Evolutionary conservation across 2,329 filamentous ascomycete species (phyloP), one percentile per base, ranked within the genome.

Genomic region (Neurospora crassa): DNA sequence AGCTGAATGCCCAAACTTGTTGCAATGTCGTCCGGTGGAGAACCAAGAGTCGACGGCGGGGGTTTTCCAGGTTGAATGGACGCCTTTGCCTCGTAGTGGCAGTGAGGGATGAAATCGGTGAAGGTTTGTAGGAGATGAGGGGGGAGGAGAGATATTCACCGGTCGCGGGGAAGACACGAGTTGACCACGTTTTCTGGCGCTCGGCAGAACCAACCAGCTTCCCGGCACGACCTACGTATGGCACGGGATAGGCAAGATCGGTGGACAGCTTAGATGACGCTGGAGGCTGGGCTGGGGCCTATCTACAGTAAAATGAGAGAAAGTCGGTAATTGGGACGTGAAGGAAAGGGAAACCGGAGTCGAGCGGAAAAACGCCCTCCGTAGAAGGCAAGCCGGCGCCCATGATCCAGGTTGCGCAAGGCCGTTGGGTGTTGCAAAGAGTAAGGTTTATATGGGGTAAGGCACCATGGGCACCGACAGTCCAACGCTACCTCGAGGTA

Each of bases 141-240:
- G 73, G 72, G 72, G 74, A 74, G 71, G 72, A 73, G 72, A 74
- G 43, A 73, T 69, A 74, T 76, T 76, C 75, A 77, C 76, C 76
- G 76, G 76, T 77, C 72, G 73, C 73, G 73, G 67, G 72, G 74
- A 73, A 74, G 71, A 70, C 67, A 73, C 72, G 71, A 74, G 72
- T 71, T 73, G 72, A 71, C 70, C 75, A 73, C 71, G 70, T 71
- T 68, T 74, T 69, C 71, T 69, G 24, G 16, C 29, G 53, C 53
- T 63, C 53, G 53, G 53, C 53, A 63, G 53, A 63, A 63, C 14
- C 16, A 63, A 37, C 53, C 53, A 34, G 53, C 24, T 63, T 63
- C 53, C 53, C 16, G 53, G 29, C 24, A 63, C 53, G 53, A 63
- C 47, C 47, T 59, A 63, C 53, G 53, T 59, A 63, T 29, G 53